These are phyloP conservation scores for Fagopyrum tataricum DNA, from an alignment of 148 eudicot species.

Conservation along the genomic window DNA sequence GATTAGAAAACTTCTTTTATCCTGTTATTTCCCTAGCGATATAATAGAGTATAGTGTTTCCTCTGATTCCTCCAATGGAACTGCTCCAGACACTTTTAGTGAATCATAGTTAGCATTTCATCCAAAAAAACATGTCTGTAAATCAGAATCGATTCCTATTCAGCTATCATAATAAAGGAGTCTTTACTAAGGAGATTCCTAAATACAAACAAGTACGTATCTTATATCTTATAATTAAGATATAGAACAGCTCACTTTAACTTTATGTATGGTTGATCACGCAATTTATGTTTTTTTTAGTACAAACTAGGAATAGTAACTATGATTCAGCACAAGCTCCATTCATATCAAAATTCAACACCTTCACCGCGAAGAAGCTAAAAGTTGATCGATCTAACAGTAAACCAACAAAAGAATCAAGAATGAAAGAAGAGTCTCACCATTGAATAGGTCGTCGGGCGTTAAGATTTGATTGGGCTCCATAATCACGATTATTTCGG, in stretches of 20 bases:
- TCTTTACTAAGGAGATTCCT: neutral
- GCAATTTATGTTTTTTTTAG: neutral
- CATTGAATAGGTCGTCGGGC: conserved; percentile 16
- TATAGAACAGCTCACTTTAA: neutral
- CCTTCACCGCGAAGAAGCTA: too few species aligned
- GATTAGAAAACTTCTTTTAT: neutral
- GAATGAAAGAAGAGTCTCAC: conserved; percentile 9
- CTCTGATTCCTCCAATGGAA: neutral
- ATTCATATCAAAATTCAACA: too few species aligned
- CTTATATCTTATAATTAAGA: neutral
- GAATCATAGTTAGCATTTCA: neutral
- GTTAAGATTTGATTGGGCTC: conserved; percentile 25
- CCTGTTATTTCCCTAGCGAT: neutral
- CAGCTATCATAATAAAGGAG: neutral
- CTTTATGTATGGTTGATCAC: neutral
- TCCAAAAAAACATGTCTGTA: neutral
- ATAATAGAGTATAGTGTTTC: neutral
- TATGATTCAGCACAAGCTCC: too few species aligned
- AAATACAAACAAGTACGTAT: neutral
- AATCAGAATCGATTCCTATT: neutral
- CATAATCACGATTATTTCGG: conserved; percentile 9
- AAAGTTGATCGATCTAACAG: neutral
- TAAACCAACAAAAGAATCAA: neutral
- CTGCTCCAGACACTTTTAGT: neutral
- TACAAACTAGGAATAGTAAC: neutral